These are phyloP conservation scores for Hirsutella rhossiliensis DNA, from an alignment of 2,329 filamentous ascomycete species.

Conservation along the genomic window DNA sequence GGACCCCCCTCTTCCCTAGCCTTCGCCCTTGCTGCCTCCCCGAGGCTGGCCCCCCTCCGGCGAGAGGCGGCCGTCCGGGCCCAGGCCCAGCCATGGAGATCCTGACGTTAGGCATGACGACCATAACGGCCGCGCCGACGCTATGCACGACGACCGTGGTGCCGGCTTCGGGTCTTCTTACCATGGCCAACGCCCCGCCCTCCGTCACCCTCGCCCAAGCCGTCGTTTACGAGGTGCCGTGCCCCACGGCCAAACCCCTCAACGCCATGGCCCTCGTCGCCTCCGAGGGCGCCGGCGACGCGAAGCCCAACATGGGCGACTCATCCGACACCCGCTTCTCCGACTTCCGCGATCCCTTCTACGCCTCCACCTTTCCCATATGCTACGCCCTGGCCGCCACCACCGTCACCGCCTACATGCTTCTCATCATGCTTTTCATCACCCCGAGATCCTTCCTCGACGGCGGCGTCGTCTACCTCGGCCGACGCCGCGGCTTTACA, in stretches of 20 bases:
- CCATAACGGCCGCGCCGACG: constrained; percentile 16
- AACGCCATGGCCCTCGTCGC: constrained; percentile 21
- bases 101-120: constrained; percentile 9
- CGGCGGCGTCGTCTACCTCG: constrained; percentile 70
- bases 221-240: constrained; percentile 38
- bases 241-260: constrained; percentile 12
- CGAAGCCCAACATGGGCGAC: constrained; percentile 17
- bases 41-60: not conserved
- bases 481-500: constrained; percentile 75
- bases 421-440: constrained; percentile 88
- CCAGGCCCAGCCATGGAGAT: constrained; percentile 2
- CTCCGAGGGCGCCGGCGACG: constrained; percentile 24
- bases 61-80: not conserved
- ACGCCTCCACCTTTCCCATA: constrained; percentile 84
- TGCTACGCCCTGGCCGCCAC: constrained; percentile 86
- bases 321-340: constrained; percentile 33
- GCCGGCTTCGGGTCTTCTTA: constrained; percentile 32
- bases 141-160: constrained; percentile 30
- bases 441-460: constrained; percentile 90
- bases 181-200: constrained; percentile 36
- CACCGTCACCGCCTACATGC: constrained; percentile 81
- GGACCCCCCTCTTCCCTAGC: not conserved
- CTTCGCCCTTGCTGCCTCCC: not conserved
- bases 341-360: constrained; percentile 76
- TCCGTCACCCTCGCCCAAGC: constrained; percentile 46